Conservation (phyloP, 768 basidiomycete genomes). For the Agaricus blazei region DNA sequence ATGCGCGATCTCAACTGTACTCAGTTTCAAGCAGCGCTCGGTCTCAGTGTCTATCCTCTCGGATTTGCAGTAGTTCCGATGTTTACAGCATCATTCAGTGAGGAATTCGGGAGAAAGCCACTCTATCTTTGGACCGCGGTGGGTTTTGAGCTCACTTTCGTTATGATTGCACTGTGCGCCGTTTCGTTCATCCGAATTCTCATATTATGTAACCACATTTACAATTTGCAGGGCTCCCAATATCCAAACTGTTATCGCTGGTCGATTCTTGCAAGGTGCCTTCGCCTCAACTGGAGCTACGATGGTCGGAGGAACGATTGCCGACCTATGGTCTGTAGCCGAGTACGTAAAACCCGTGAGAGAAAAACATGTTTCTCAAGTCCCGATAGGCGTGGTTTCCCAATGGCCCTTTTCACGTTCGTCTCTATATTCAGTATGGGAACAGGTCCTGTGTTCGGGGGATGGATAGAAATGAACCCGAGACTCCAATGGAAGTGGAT, state of each 20-base stretch:
- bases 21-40: constrained; percentile 38
- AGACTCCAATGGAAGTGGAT: constrained; percentile 25
- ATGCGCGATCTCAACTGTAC: constrained; percentile 39
- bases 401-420: constrained; percentile 71
- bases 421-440: constrained; percentile 30
- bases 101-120: constrained; percentile 61
- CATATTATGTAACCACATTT: neutral
- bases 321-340: constrained; percentile 61
- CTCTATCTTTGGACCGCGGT: constrained; percentile 47
- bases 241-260: constrained; percentile 60
- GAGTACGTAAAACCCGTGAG: constrained; percentile 37
- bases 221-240: constrained; percentile 31
- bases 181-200: neutral
- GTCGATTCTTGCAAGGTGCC: constrained; percentile 59
- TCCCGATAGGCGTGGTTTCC: constrained; percentile 58
- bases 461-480: constrained; percentile 25
- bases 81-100: constrained; percentile 61
- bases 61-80: constrained; percentile 61
- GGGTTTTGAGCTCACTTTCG: constrained; percentile 45
- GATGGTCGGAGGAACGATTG: constrained; percentile 71
- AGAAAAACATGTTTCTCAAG: neutral
- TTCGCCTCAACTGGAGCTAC: constrained; percentile 68
- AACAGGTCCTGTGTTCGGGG: constrained; percentile 19
- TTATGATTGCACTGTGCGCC: constrained; percentile 40
- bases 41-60: constrained; percentile 47